Evolutionary conservation across 1,284 basidiomycete genomes (phyloP).

Genomic region (Grifola frondosa): DNA sequence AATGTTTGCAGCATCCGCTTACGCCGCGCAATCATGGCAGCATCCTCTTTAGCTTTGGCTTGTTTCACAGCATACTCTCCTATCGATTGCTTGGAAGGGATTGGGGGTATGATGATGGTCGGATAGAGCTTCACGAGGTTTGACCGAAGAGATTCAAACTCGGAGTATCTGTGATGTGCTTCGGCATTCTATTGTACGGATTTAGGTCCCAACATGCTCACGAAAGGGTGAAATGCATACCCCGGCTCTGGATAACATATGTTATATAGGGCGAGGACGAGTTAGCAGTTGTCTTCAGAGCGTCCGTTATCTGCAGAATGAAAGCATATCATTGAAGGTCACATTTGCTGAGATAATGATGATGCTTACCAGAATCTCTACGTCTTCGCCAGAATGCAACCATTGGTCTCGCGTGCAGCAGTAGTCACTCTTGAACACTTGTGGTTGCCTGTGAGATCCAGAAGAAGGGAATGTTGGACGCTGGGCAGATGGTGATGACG

Average conservation of each 20-base stretch:
- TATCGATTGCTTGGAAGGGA: conserved; percentile 95
- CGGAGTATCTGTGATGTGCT: conserved; percentile 91
- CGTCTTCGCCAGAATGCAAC: conserved; percentile 77
- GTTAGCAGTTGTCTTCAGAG: conserved; percentile 90
- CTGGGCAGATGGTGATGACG: conserved; percentile 36
- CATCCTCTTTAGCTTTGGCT: conserved; percentile 95
- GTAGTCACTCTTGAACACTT: conserved; percentile 65
- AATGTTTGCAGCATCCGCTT: conserved; percentile 97
- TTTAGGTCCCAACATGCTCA: conserved; percentile 10
- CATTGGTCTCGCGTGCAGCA: conserved; percentile 73
- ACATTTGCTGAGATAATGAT: conserved; percentile 3
- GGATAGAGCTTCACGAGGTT: conserved; percentile 90
- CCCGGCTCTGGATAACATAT: conserved; percentile 90
- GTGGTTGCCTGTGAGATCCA: conserved; percentile 51
- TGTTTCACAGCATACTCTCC: conserved; percentile 98
- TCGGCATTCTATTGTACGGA: conserved; percentile 62
- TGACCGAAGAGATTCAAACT: conserved; percentile 91
- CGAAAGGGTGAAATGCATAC: conserved; percentile 48
- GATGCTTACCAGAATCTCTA: conserved; percentile 68
- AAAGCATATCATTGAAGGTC: background rate
- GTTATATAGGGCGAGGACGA: conserved; percentile 89
- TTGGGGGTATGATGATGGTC: conserved; percentile 95
- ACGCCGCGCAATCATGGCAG: conserved; percentile 86
- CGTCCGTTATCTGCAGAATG: conserved; percentile 78
- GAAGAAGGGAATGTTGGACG: conserved; percentile 55